Conservation (phyloP, 441 rosid genomes). For the Manihot esculenta region DNA sequence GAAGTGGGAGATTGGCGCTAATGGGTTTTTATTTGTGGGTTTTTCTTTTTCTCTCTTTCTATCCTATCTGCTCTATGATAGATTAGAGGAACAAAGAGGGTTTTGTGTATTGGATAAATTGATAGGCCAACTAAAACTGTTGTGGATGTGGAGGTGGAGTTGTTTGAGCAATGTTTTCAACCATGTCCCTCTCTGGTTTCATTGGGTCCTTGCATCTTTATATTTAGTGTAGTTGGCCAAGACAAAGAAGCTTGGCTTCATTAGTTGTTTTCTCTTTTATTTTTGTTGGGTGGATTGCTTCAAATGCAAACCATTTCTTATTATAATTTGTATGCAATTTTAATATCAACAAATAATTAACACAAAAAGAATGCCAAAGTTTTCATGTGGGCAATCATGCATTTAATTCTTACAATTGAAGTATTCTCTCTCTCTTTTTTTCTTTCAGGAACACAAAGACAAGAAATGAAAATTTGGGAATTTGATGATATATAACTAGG, state of each 20-base stretch:
- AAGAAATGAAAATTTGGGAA: neutral
- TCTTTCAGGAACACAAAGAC: neutral
- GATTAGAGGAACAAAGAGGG: slow-evolving; percentile 19
- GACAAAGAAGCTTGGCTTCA: neutral
- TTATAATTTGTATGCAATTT: neutral
- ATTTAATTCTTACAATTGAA: slow-evolving; percentile 10
- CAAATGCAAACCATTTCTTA: slow-evolving; percentile 20
- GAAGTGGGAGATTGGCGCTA: slow-evolving; percentile 21
- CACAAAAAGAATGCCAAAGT: neutral
- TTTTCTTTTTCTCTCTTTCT: neutral
- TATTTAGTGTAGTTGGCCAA: slow-evolving; percentile 8
- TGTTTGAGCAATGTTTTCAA: slow-evolving; percentile 34
- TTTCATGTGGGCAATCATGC: slow-evolving; percentile 12
- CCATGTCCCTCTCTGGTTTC: slow-evolving; percentile 12
- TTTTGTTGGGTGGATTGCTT: slow-evolving; percentile 23
- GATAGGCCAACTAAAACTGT: slow-evolving; percentile 57
- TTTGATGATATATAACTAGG: slow-evolving; percentile 3
- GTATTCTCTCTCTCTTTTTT: neutral
- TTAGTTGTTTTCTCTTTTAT: neutral
- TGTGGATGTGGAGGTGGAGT: slow-evolving; percentile 22
- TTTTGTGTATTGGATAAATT: slow-evolving; percentile 28
- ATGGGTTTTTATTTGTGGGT: slow-evolving; percentile 6
- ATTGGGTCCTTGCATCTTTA: slow-evolving; percentile 14
- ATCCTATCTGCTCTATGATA: slow-evolving; percentile 9
- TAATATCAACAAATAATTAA: too few relatives aligned